Conservation (phyloP, 1,284 basidiomycete species). For the Leccinum holopus region DNA sequence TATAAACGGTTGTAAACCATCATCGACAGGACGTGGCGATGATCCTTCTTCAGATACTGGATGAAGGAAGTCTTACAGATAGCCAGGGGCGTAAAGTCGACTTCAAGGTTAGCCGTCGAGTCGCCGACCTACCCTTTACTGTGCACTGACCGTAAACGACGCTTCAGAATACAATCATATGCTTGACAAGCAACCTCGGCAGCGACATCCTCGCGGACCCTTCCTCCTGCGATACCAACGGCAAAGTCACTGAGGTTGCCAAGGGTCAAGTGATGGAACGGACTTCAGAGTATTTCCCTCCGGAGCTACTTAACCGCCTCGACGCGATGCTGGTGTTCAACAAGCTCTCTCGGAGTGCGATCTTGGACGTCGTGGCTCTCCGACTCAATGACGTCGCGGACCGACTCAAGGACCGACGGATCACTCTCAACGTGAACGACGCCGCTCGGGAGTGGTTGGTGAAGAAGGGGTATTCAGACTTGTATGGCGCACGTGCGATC, state of each 20-base stretch:
- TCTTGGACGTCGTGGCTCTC: slow-evolving; percentile 33
- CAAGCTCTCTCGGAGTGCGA: slow-evolving; percentile 73
- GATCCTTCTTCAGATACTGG: slow-evolving; percentile 90
- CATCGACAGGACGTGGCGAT: slow-evolving; percentile 73
- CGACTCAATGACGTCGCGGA: too few species aligned
- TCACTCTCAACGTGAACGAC: slow-evolving; percentile 70
- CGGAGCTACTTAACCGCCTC: slow-evolving; percentile 87
- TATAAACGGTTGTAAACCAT: neutral
- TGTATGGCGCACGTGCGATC: slow-evolving; percentile 87
- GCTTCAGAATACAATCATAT: slow-evolving; percentile 35
- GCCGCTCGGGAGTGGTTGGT: slow-evolving; percentile 74
- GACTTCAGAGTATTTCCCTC: slow-evolving; percentile 80
- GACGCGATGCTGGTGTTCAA: slow-evolving; percentile 91
- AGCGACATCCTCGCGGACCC: slow-evolving; percentile 76
- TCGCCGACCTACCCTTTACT: neutral
- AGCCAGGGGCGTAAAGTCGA: slow-evolving; percentile 76
- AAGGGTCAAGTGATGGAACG: slow-evolving; percentile 71
- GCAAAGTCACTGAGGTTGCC: slow-evolving; percentile 65
- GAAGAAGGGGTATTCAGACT: slow-evolving; percentile 72
- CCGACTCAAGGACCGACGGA: slow-evolving; percentile 45
- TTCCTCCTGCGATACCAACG: slow-evolving; percentile 63
- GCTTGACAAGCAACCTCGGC: slow-evolving; percentile 51
- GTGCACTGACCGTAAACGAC: slow-evolving; percentile 2
- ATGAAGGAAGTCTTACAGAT: slow-evolving; percentile 90
- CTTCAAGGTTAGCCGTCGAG: slow-evolving; percentile 57